Base-by-base conservation (phyloP, 352 stramenopile species). In the Globisporangium heterothallicum region DNA sequence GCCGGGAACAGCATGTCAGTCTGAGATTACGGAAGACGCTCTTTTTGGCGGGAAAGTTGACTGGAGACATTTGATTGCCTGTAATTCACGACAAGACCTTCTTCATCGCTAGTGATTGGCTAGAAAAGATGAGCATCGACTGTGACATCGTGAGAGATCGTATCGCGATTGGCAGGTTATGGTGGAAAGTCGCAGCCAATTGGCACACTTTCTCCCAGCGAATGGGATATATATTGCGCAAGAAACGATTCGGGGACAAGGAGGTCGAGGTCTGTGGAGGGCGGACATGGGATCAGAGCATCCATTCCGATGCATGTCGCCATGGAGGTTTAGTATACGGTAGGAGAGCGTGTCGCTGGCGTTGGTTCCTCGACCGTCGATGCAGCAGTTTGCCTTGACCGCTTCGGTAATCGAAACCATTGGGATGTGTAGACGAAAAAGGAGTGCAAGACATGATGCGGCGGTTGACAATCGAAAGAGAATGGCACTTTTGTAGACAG, bases 21-120 rank as follows among this genome's bases (percentile, higher is more conserved):
- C 5, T 6, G 18, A 18, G 41, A 46, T 46, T 46, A 46, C 41
- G 24, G 13, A 12, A 46, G 24, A 9, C 16, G 24, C 19, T 46
- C 14, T 13, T 46, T 46, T 46, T 46, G 10, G 24, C 24, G 41
- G 19, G 41, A 46, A 46, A 25, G 24, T n/a, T n/a, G n/a, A n/a
- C n/a, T n/a, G n/a, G n/a, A n/a, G n/a, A n/a, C 12, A n/a, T 38
- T 38, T 18, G 5, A 38, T 38, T 38, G 32, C 12, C 8, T 38
- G 32, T 16, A 38, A 7, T 38, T 38, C 3, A n/a, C n/a, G 12
- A 38, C 12, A 2, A 38, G n/a, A 38, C 1, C 4, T 18, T 5
- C 0, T 18, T 1, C 2, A 18, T 38, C 2, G 32, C 6, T 38
- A 5, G 6, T 4, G 32, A 38, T 38, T 38, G 32, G 32, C n/a